Conservation (phyloP, 352 stramenopile species). For the Pythium rhizo-oryzae region DNA sequence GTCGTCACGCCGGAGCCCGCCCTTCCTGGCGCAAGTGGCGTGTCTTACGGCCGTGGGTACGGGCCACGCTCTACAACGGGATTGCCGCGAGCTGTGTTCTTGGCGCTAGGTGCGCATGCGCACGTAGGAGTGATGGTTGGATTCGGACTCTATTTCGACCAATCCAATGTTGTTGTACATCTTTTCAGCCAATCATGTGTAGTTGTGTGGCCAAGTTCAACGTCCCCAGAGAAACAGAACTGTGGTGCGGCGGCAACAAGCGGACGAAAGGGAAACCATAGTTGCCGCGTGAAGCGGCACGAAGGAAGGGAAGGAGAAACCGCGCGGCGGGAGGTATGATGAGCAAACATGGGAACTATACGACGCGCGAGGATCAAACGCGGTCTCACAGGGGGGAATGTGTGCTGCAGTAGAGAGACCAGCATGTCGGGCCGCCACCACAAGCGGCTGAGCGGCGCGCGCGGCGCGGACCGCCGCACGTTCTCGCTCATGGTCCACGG, state of each 20-base stretch:
- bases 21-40: not conserved
- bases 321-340: too few species aligned
- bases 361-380: too few species aligned
- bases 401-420: not conserved
- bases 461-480: conserved; percentile 35
- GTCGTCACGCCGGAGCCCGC: not conserved
- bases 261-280: not conserved
- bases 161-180: not conserved
- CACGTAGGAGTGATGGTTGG: conserved; percentile 15
- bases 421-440: conserved; percentile 21
- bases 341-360: too few species aligned
- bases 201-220: conserved; percentile 22
- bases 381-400: too few species aligned
- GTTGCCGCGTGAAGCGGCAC: not conserved
- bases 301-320: too few species aligned
- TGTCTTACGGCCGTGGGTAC: not conserved
- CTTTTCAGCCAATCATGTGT: not conserved
- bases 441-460: conserved; percentile 36
- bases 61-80: conserved; percentile 10
- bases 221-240: not conserved
- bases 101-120: conserved; percentile 10
- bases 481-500: conserved; percentile 76
- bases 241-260: not conserved
- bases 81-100: not conserved
- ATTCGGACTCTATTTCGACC: conserved; percentile 3